phyloP scores from a whole-genome alignment of 2,329 filamentous ascomycete species.

The Phialemoniopsis sp. region DNA sequence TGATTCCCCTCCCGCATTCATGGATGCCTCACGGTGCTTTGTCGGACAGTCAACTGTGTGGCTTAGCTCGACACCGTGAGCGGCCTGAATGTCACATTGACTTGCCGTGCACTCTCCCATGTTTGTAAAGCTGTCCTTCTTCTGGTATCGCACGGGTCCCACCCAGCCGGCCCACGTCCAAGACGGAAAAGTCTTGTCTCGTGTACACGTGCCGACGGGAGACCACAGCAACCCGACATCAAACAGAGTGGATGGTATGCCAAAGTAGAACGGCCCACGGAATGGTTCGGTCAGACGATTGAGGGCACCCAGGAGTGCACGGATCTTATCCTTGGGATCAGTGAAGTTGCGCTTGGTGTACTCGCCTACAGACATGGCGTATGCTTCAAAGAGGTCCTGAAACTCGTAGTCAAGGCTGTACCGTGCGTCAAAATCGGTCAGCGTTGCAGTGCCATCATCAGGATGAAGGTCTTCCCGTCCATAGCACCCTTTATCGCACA shows the following conservation, averaged over 20 bases:
- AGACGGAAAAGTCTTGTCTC: constrained; percentile 4
- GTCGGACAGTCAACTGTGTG: neutral
- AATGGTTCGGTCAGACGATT: constrained; percentile 1
- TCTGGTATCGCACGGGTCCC: constrained; percentile 1
- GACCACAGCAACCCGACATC: constrained; percentile 4
- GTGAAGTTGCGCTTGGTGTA: constrained; percentile 4
- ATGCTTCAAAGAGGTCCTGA: constrained; percentile 4
- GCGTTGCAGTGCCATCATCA: neutral
- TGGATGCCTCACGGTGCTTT: neutral
- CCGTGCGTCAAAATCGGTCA: neutral
- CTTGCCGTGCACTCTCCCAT: constrained; percentile 5
- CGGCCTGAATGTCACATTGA: constrained; percentile 1
- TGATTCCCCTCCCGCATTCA: neutral
- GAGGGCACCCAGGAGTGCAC: constrained; percentile 3
- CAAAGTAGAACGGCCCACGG: constrained; percentile 1
- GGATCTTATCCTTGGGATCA: constrained; percentile 1
- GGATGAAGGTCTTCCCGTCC: constrained; percentile 2
- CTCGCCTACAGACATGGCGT: constrained; percentile 2
- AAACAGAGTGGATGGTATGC: constrained; percentile 2
- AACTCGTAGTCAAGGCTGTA: constrained; percentile 3
- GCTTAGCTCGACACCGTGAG: constrained; percentile 1
- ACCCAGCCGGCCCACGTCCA: constrained; percentile 8
- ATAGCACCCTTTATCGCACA: constrained; percentile 2
- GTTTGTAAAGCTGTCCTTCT: neutral
- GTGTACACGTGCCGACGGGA: neutral